Percentiles rank a stretch among this genome's conserved stretches.
Conservation (phyloP, 2,329 filamentous ascomycete genomes). For the Corniculantispora saksenae region DNA sequence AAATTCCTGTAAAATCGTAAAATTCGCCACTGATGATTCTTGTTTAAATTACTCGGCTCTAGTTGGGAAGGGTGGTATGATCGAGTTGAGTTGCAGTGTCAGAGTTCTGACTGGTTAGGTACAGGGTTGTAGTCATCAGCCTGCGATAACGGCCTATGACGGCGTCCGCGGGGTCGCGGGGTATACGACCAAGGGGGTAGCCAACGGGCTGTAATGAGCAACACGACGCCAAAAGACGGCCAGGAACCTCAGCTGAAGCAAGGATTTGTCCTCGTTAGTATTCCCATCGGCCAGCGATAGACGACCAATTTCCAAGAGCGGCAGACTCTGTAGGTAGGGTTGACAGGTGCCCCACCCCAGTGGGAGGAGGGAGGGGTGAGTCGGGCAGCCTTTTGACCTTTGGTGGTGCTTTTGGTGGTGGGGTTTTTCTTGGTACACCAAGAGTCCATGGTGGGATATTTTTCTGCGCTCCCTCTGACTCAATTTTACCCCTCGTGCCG, state of each 20-base stretch:
- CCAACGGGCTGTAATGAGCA: not conserved
- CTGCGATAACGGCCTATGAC: constrained; percentile 7
- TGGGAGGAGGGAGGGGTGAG: constrained; percentile 15
- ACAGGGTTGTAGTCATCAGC: not conserved
- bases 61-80: too few species aligned
- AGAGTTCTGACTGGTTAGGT: not conserved
- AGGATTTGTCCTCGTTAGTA: not conserved
- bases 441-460: constrained; percentile 8
- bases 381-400: constrained; percentile 3
- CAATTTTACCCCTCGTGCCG: constrained; percentile 15
- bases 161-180: constrained; percentile 13
- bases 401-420: not conserved
- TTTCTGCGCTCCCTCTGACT: constrained; percentile 15
- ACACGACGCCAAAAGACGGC: not conserved
- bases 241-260: not conserved
- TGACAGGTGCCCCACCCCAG: constrained; percentile 10
- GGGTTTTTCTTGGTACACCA: constrained; percentile 4
- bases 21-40: too few species aligned
- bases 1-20: too few species aligned
- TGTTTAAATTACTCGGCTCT: too few species aligned
- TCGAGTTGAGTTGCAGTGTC: not conserved
- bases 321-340: constrained; percentile 11
- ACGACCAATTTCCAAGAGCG: not conserved
- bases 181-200: not conserved
- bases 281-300: not conserved